Conservation (phyloP, 1,284 basidiomycete genomes). For the Entoloma clypeatum region DNA sequence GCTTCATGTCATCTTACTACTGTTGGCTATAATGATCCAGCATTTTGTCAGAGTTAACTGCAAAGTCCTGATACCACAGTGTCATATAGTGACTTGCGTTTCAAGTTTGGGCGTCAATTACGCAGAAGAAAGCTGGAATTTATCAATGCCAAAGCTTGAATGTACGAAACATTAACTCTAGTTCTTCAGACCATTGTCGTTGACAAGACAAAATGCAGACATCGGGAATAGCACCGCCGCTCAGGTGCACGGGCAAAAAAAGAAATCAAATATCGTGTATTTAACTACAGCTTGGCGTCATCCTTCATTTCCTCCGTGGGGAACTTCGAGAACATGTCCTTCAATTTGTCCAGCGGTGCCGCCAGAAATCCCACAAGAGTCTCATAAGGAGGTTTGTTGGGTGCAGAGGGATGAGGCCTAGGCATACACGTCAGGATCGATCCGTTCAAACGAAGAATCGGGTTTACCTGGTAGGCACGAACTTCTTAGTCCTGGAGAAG, state of each 20-base stretch:
- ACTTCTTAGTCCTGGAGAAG: conserved; percentile 60
- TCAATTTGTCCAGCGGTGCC: conserved; percentile 59
- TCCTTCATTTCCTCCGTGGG: conserved; percentile 54
- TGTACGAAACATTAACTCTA: too few relatives aligned
- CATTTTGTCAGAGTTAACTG: too few relatives aligned
- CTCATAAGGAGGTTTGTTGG: conserved; percentile 59
- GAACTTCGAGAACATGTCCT: conserved; percentile 54
- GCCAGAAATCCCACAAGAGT: conserved; percentile 54
- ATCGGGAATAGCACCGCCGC: not conserved
- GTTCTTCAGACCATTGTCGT: too few relatives aligned
- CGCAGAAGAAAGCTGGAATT: too few relatives aligned
- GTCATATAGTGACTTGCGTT: too few relatives aligned
- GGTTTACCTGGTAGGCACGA: conserved; percentile 54
- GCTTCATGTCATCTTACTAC: too few relatives aligned
- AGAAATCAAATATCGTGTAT: conserved; percentile 1
- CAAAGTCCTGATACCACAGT: too few relatives aligned
- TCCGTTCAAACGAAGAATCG: not conserved
- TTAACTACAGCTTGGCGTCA: conserved; percentile 7
- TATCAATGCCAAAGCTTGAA: too few relatives aligned
- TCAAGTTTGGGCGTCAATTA: too few relatives aligned
- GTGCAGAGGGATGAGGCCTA: conserved; percentile 49
- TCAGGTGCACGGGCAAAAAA: not conserved
- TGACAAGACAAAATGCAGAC: too few relatives aligned
- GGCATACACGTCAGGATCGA: not conserved
- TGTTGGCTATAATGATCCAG: too few relatives aligned